phyloP scores from a whole-genome alignment of 208 protist genomes.

The Leishmania guyanensis region DNA sequence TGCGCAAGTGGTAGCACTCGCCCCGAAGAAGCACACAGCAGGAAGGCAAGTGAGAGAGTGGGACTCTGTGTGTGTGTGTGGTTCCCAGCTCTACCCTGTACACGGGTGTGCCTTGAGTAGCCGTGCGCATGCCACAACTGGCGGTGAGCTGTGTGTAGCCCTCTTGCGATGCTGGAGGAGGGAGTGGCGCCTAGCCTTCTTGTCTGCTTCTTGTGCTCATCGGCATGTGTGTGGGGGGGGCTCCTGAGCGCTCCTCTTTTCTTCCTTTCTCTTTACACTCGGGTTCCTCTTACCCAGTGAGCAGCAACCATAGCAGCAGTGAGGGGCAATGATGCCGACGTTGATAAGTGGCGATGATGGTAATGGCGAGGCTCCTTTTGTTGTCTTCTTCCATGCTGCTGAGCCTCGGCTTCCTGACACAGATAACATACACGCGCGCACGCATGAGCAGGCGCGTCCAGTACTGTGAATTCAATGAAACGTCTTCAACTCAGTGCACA shows the following conservation, averaged over 20 bases:
- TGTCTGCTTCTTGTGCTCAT: background rate
- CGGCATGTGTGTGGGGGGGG: background rate
- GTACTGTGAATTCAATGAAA: background rate
- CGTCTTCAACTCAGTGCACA: background rate
- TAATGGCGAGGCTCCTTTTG: background rate
- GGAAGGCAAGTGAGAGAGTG: background rate
- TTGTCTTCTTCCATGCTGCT: background rate
- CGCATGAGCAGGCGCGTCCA: background rate
- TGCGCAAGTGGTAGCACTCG: conserved; percentile 72
- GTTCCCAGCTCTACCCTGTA: too few species aligned
- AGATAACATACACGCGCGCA: conserved; percentile 3
- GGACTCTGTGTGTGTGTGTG: background rate
- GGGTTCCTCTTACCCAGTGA: background rate
- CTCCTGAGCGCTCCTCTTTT: background rate
- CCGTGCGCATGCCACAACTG: background rate
- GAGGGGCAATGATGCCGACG: background rate
- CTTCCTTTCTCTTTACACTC: background rate
- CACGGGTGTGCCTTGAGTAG: background rate
- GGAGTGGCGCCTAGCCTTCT: background rate
- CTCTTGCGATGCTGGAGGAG: background rate
- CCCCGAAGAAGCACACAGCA: background rate
- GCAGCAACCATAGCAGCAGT: background rate
- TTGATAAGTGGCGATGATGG: background rate
- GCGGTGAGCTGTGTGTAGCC: background rate
- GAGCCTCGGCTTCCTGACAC: background rate